Conservation (phyloP, 1,284 basidiomycete species). For the Athelia psychrophila region DNA sequence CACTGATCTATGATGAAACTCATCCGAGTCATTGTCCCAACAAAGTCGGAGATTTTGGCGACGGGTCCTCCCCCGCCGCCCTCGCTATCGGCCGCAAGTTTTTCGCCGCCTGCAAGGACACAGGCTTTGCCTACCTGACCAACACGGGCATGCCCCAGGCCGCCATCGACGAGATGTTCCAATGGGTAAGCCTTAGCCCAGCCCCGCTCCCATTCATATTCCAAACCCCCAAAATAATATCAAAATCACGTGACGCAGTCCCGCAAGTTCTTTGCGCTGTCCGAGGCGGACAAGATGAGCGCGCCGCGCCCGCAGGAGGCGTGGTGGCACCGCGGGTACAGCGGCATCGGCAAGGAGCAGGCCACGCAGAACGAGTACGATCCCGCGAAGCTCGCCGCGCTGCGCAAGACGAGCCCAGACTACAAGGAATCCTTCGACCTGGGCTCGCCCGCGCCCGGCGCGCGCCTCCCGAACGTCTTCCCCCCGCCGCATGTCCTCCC, state of each 20-base stretch:
- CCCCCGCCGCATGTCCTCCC: slow-evolving; percentile 29
- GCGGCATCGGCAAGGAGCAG: slow-evolving; percentile 12
- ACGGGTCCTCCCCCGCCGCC: background rate
- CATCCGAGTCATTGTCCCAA: too few species aligned
- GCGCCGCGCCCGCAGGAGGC: slow-evolving; percentile 34
- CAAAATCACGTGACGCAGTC: slow-evolving; percentile 1
- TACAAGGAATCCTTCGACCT: slow-evolving; percentile 30
- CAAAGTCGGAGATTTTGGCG: background rate
- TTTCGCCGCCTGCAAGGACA: slow-evolving; percentile 12
- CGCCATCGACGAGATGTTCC: slow-evolving; percentile 30
- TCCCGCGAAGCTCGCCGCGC: slow-evolving; percentile 3
- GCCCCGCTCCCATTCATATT: too few species aligned
- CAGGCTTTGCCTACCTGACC: slow-evolving; percentile 33
- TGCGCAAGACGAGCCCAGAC: slow-evolving; percentile 7
- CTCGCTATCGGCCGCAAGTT: background rate
- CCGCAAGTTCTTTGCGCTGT: slow-evolving; percentile 25
- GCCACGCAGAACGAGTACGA: slow-evolving; percentile 10
- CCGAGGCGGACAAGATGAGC: slow-evolving; percentile 30
- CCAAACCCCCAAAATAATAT: background rate
- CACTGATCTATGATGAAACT: too few species aligned
- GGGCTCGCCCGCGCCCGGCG: slow-evolving; percentile 12
- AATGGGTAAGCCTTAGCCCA: slow-evolving; percentile 16
- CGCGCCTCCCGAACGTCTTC: slow-evolving; percentile 30
- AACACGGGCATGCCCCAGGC: slow-evolving; percentile 31
- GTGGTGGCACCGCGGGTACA: slow-evolving; percentile 22